Conservation (phyloP, 352 stramenopile species). For the Globisporangium barbulae region DNA sequence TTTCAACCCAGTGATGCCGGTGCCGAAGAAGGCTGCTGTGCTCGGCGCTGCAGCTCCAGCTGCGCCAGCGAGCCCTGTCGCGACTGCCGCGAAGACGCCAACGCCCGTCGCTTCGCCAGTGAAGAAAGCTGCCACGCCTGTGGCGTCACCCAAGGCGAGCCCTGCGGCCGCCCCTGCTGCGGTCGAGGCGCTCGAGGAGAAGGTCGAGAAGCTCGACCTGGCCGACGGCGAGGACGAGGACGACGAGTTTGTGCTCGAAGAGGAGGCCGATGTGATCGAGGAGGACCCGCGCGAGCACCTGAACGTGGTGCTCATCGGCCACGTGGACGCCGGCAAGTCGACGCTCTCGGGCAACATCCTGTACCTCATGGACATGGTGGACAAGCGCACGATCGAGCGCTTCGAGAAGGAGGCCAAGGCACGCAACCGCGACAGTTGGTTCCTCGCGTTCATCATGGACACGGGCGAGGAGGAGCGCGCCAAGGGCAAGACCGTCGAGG, state of each 20-base stretch:
- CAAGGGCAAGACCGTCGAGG: constrained; percentile 89
- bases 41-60: constrained; percentile 14
- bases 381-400: constrained; percentile 99
- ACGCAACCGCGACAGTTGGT: constrained; percentile 84
- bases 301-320: constrained; percentile 99
- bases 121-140: constrained; percentile 22
- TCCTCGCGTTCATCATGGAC: constrained; percentile 99
- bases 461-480: constrained; percentile 98
- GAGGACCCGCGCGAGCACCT: constrained; percentile 97
- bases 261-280: constrained; percentile 75
- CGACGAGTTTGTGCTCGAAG: constrained; percentile 43
- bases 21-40: constrained; percentile 63
- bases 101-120: constrained; percentile 21
- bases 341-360: constrained; percentile 98
- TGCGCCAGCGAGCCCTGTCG: constrained; percentile 19
- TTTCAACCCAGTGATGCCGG: constrained; percentile 70
- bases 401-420: constrained; percentile 98
- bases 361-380: constrained; percentile 98
- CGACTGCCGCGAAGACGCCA: constrained; percentile 14
- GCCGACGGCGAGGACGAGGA: constrained; percentile 44
- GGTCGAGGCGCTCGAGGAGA: constrained; percentile 16
- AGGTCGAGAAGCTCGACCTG: constrained; percentile 22
- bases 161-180: constrained; percentile 10
- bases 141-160: constrained; percentile 25
- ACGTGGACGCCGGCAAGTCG: constrained; percentile 99